A percentile compares a stretch with the other conserved stretches of the same genome.
Conservation (phyloP, 352 stramenopile genomes). For the Thraustochytrium striatum region DNA sequence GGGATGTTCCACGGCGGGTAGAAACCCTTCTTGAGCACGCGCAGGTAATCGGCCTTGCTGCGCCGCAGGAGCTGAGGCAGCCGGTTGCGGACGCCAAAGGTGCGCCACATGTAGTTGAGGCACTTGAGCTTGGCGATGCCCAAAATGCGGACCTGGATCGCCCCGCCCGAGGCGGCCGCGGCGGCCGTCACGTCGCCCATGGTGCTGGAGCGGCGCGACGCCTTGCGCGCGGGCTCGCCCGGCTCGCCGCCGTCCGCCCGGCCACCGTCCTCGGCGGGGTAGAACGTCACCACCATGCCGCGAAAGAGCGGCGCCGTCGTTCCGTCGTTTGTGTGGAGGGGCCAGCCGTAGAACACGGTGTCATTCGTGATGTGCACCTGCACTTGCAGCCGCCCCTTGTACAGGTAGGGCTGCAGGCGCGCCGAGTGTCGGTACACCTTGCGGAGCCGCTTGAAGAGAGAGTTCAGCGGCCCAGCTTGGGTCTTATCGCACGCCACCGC, state of each 20-base stretch:
- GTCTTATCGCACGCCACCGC: not conserved
- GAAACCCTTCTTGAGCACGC: conserved; percentile 20
- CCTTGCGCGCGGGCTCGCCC: too few relatives aligned
- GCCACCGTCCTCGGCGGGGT: not conserved
- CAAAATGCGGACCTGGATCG: conserved; percentile 3
- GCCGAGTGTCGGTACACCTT: conserved; percentile 11
- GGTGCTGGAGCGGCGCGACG: too few relatives aligned
- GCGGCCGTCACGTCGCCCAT: not conserved
- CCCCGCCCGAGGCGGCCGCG: not conserved
- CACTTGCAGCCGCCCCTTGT: not conserved
- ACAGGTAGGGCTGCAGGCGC: conserved; percentile 18
- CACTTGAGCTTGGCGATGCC: conserved; percentile 46
- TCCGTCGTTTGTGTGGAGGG: conserved; percentile 21
- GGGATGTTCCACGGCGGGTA: conserved; percentile 38
- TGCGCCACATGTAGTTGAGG: conserved; percentile 47
- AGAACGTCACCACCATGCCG: conserved; percentile 41
- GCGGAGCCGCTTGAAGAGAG: not conserved
- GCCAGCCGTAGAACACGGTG: conserved; percentile 37
- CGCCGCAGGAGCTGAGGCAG: conserved; percentile 21
- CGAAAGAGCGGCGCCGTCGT: conserved; percentile 31
- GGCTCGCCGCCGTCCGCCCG: too few relatives aligned
- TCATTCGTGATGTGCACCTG: conserved; percentile 25
- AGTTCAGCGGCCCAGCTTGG: not conserved
- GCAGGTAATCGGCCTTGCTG: conserved; percentile 28
- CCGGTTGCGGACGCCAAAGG: conserved; percentile 40